A percentile compares a stretch with the other conserved stretches of the same genome.
phyloP scores from a whole-genome alignment of 441 rosid genomes.

The Brassica balearica region DNA sequence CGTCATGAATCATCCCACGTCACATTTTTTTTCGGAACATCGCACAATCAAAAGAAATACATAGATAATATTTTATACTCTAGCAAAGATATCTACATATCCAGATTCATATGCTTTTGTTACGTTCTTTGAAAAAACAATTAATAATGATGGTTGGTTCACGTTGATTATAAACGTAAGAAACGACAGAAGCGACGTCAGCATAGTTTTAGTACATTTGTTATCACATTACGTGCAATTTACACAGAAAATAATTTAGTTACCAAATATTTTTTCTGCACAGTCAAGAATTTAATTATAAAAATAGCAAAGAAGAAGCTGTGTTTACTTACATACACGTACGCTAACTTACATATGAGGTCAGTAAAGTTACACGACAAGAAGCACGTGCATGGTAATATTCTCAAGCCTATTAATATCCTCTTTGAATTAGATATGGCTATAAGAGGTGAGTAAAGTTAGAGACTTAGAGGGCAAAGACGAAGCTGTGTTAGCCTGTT shows the following conservation, averaged over 20 bases:
- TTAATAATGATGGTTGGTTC: constrained; percentile 38
- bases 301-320: too few relatives aligned
- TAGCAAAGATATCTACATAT: constrained; percentile 31
- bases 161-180: constrained; percentile 30
- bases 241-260: constrained; percentile 39
- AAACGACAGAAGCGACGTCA: constrained; percentile 33
- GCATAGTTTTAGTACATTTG: constrained; percentile 29
- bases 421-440: constrained; percentile 65
- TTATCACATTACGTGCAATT: constrained; percentile 38
- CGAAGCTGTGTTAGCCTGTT: constrained; percentile 70
- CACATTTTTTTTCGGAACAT: constrained; percentile 20
- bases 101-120: not conserved
- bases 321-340: too few relatives aligned
- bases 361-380: constrained; percentile 60
- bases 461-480: constrained; percentile 68
- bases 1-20: constrained; percentile 31
- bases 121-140: constrained; percentile 4
- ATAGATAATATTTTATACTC: constrained; percentile 8
- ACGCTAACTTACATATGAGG: constrained; percentile 48
- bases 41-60: constrained; percentile 9
- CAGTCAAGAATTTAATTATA: too few relatives aligned
- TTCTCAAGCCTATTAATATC: constrained; percentile 78
- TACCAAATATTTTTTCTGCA: too few relatives aligned
- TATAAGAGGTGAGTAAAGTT: constrained; percentile 56
- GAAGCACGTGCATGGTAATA: constrained; percentile 78